Evolutionary conservation across 148 eudicot genomes (phyloP).

Genomic region (Nepenthes mirabilis): DNA sequence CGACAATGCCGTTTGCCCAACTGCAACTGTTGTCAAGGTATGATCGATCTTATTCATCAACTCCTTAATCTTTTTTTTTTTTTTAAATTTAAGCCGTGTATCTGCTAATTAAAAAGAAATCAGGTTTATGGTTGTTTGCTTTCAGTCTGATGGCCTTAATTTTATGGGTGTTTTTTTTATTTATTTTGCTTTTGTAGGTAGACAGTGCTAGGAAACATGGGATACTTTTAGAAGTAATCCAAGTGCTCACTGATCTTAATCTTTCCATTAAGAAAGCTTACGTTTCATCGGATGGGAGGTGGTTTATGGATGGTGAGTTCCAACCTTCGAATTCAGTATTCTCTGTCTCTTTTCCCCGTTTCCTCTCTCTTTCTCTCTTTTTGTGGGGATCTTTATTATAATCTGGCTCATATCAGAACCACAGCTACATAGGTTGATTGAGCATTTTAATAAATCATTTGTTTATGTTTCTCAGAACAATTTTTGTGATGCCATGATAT

Average conservation of each 20-base stretch:
- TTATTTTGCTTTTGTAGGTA: constrained; percentile 25
- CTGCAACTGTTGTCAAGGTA: constrained; percentile 78
- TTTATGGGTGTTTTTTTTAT: neutral
- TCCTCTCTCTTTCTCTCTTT: neutral
- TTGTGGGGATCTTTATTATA: neutral
- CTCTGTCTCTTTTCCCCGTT: no score
- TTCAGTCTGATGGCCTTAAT: neutral
- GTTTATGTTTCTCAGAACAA: no score
- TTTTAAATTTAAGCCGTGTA: neutral
- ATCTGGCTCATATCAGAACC: neutral
- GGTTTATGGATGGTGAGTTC: constrained; percentile 94
- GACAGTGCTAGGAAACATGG: constrained; percentile 88
- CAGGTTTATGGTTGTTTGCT: neutral
- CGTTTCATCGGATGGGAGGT: constrained; percentile 82
- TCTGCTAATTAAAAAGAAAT: neutral
- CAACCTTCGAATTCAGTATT: neutral
- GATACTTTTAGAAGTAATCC: constrained; percentile 83
- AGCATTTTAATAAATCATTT: no score
- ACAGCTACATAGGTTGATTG: no score
- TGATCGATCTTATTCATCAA: neutral
- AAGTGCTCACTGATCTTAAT: constrained; percentile 78
- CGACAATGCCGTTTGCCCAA: constrained; percentile 71
- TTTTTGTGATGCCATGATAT: neutral
- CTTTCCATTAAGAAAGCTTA: constrained; percentile 76
- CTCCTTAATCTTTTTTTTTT: neutral